Conservation (phyloP, 2,329 filamentous ascomycete species). For the Aplosporella prunicola region DNA sequence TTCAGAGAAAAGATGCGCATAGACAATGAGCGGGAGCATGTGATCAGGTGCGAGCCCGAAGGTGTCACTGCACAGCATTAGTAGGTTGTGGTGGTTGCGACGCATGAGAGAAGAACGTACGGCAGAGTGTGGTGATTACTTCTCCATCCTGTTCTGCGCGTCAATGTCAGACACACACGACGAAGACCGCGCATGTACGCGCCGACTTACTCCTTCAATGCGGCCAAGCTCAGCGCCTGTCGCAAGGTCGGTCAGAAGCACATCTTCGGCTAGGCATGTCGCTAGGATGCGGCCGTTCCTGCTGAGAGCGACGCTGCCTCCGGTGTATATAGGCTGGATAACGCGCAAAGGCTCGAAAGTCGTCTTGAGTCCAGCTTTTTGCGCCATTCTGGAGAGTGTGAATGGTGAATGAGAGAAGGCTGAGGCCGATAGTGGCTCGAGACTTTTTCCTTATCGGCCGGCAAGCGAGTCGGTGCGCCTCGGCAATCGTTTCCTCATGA, state of each 20-base stretch:
- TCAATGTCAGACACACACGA: constrained; percentile 29
- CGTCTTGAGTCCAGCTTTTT: constrained; percentile 58
- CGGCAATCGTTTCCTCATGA: no score
- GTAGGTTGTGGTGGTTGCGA: no score
- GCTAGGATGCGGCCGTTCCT: constrained; percentile 73
- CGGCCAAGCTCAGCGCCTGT: constrained; percentile 74
- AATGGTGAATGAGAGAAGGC: no score
- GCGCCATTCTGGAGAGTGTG: constrained; percentile 38
- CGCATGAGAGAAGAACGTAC: constrained; percentile 38
- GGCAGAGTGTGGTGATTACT: constrained; percentile 62
- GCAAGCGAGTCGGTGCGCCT: no score
- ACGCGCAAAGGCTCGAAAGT: constrained; percentile 79
- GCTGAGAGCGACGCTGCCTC: constrained; percentile 77
- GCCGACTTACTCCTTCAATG: constrained; percentile 69
- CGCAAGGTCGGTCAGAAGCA: constrained; percentile 71
- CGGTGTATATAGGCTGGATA: constrained; percentile 88
- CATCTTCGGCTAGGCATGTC: constrained; percentile 86
- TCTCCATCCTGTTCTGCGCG: constrained; percentile 47
- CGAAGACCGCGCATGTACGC: constrained; percentile 1
- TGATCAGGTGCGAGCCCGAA: constrained; percentile 74
- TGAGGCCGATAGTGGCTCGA: no score
- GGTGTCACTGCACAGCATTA: constrained; percentile 58
- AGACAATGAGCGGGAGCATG: constrained; percentile 90
- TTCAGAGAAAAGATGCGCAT: constrained; percentile 83
- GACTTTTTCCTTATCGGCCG: no score